Percentiles rank a stretch among this genome's conserved stretches.
Conservation (phyloP, 768 basidiomycete genomes). For the Pleurotus eryngii region DNA sequence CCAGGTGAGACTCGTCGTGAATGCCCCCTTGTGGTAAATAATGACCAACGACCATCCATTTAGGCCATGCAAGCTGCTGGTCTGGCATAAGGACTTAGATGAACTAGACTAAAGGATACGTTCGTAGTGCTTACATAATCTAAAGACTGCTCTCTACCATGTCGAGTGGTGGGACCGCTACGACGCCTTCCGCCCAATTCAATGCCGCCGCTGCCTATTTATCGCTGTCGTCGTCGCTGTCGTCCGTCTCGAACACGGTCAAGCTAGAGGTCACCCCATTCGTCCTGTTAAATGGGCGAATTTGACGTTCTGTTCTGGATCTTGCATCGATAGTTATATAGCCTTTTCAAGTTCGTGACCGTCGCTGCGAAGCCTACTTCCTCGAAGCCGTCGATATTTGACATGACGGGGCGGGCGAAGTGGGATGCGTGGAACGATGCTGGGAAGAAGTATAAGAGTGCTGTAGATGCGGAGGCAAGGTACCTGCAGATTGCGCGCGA, state of each 20-base stretch:
- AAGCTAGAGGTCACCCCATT: constrained; percentile 70
- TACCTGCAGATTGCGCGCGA: constrained; percentile 68
- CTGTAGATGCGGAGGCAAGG: constrained; percentile 50
- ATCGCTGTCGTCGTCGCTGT: constrained; percentile 50
- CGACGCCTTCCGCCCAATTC: constrained; percentile 38
- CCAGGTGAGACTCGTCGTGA: constrained; percentile 48
- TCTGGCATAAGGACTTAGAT: constrained; percentile 25
- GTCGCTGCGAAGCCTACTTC: constrained; percentile 50
- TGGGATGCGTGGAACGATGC: constrained; percentile 79
- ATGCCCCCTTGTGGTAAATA: neutral
- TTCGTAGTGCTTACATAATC: constrained; percentile 27
- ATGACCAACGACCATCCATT: neutral
- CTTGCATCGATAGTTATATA: constrained; percentile 64
- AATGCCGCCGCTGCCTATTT: constrained; percentile 62
- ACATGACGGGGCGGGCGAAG: constrained; percentile 76
- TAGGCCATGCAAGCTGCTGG: constrained; percentile 82
- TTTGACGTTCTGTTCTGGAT: constrained; percentile 15
- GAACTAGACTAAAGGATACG: constrained; percentile 16
- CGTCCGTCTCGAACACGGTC: constrained; percentile 51
- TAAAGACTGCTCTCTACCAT: neutral
- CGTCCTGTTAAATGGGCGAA: constrained; percentile 5
- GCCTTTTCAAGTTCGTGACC: constrained; percentile 75
- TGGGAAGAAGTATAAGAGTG: constrained; percentile 42
- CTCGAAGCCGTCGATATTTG: constrained; percentile 71
- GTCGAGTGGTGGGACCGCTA: constrained; percentile 4